Conservation (phyloP, 2,329 filamentous ascomycete species). For the Ceratocystis smalleyi region DNA sequence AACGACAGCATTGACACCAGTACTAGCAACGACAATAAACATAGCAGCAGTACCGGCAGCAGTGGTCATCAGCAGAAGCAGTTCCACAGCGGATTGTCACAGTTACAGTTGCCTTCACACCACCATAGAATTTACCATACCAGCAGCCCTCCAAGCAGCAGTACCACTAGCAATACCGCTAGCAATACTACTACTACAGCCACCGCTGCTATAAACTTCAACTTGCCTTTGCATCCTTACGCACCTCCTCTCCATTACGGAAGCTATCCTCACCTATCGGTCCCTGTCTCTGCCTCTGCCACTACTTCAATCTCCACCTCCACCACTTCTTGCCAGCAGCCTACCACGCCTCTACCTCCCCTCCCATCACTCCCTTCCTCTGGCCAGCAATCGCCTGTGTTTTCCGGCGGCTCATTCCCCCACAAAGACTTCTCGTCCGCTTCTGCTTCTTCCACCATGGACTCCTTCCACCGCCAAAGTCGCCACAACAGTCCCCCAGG, state of each 20-base stretch:
- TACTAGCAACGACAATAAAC: too few relatives aligned
- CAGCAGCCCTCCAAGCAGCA: too few relatives aligned
- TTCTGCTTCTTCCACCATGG: not conserved
- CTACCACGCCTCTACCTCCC: not conserved
- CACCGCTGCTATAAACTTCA: not conserved
- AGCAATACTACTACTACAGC: not conserved
- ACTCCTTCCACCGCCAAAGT: not conserved
- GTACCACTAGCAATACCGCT: not conserved
- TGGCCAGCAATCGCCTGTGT: not conserved
- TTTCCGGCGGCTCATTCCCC: not conserved
- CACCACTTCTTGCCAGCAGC: not conserved
- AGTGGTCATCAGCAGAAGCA: too few relatives aligned
- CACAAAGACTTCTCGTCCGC: not conserved
- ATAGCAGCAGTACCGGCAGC: too few relatives aligned
- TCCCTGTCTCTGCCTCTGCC: not conserved
- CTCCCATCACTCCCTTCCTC: not conserved
- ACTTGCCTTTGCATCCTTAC: too few relatives aligned
- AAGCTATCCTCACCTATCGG: too few relatives aligned
- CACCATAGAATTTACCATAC: too few relatives aligned
- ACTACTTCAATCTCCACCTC: not conserved
- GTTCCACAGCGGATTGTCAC: too few relatives aligned
- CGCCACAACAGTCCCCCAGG: not conserved
- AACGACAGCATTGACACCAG: not conserved
- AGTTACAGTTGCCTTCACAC: too few relatives aligned
- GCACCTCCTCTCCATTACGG: too few relatives aligned